A percentile compares a stretch with the other conserved stretches of the same genome.
Evolutionary conservation across 2,329 filamentous ascomycete species (phyloP).

Genomic region (Paraphoma chrysanthemicola): DNA sequence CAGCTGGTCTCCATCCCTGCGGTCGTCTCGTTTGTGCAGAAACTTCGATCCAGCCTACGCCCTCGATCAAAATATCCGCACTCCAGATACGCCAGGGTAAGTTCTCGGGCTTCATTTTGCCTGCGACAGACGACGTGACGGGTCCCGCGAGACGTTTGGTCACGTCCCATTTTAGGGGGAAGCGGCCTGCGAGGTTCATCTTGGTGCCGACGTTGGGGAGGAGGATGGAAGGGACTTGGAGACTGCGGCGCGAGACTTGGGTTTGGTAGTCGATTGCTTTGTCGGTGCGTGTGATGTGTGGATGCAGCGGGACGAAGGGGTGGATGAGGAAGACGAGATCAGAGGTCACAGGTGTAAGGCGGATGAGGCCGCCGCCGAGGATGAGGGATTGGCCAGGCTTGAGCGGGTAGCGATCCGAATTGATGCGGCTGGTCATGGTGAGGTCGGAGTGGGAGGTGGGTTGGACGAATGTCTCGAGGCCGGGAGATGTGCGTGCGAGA

Average conservation of each 20-base stretch:
- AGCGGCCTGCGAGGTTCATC: slow-evolving; percentile 69
- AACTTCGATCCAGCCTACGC: slow-evolving; percentile 92
- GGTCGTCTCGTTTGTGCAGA: slow-evolving; percentile 74
- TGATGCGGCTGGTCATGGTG: slow-evolving; percentile 79
- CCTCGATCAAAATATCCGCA: slow-evolving; percentile 87
- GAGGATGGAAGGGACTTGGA: slow-evolving; percentile 70
- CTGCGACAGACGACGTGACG: slow-evolving; percentile 68
- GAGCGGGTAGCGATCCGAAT: slow-evolving; percentile 75
- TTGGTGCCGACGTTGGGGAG: slow-evolving; percentile 45
- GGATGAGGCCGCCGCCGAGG: slow-evolving; percentile 79
- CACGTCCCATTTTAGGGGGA: slow-evolving; percentile 80
- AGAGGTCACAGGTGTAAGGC: slow-evolving; percentile 77
- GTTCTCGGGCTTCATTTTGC: slow-evolving; percentile 68
- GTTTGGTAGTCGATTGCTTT: slow-evolving; percentile 80
- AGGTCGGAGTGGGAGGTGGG: slow-evolving; percentile 70
- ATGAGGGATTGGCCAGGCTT: slow-evolving; percentile 81
- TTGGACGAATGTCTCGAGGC: slow-evolving; percentile 74
- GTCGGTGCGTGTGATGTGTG: slow-evolving; percentile 78
- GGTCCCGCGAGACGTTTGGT: slow-evolving; percentile 80
- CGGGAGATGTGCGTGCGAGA: slow-evolving; percentile 68
- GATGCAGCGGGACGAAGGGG: slow-evolving; percentile 79
- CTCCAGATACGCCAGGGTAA: slow-evolving; percentile 82
- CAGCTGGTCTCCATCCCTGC: slow-evolving; percentile 37
- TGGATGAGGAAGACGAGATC: slow-evolving; percentile 77
- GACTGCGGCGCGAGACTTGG: slow-evolving; percentile 58